These are phyloP conservation scores for Elsinoe fawcettii DNA, from an alignment of 2,329 filamentous ascomycete genomes.

Conservation along the genomic window DNA sequence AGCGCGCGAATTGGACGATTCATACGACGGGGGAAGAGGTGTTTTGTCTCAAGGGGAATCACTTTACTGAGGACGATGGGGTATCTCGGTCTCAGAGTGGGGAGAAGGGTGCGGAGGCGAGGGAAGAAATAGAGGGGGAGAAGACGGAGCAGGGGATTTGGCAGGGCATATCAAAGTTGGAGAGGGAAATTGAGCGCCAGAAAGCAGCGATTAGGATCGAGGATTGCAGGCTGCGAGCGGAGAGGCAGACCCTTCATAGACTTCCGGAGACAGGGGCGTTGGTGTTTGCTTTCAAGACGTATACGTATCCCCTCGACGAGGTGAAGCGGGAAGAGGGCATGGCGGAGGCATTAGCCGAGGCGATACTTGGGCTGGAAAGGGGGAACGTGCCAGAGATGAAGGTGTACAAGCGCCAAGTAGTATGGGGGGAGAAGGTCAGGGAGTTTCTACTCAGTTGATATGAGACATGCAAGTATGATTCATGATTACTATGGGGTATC, in stretches of 20 bases:
- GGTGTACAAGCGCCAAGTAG: constrained; percentile 50
- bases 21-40: constrained; percentile 34
- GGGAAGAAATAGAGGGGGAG: constrained; percentile 7
- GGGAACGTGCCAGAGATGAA: constrained; percentile 52
- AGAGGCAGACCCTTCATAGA: constrained; percentile 55
- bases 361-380: constrained; percentile 51
- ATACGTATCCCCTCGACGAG: constrained; percentile 48
- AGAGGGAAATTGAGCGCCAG: constrained; percentile 25
- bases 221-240: constrained; percentile 44
- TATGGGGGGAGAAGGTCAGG: constrained; percentile 51
- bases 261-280: constrained; percentile 47
- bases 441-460: constrained; percentile 35
- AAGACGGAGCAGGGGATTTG: constrained; percentile 19
- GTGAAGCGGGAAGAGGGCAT: constrained; percentile 49
- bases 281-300: constrained; percentile 57
- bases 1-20: constrained; percentile 48
- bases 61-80: constrained; percentile 35
- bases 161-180: constrained; percentile 15
- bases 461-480: not conserved
- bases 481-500: not conserved
- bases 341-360: constrained; percentile 46
- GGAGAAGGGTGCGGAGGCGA: constrained; percentile 15
- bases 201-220: constrained; percentile 31
- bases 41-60: constrained; percentile 36
- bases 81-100: not conserved